phyloP scores from a whole-genome alignment of 106 monocot species.

The Posidonia australis region DNA sequence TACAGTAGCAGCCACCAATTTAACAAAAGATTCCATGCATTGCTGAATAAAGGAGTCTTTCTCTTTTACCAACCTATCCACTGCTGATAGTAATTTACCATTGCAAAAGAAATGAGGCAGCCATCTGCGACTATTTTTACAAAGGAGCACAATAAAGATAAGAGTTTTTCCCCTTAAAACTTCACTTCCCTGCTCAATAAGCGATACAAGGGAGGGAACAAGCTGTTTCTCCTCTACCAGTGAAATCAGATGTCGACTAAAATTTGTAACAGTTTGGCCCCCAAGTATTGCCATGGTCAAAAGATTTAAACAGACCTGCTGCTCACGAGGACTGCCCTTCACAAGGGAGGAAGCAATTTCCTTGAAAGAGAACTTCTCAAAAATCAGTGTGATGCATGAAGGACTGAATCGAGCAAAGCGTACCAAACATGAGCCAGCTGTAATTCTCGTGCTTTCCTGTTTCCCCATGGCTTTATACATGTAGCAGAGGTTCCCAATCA shows the following conservation, averaged over 20 bases:
- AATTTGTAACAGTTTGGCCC: conserved; percentile 32
- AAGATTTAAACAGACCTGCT: conserved; percentile 72
- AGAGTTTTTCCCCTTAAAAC: conserved; percentile 85
- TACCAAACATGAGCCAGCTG: conserved; percentile 91
- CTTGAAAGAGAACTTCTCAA: conserved; percentile 77
- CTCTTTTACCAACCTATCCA: conserved; percentile 76
- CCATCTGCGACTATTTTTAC: conserved; percentile 86
- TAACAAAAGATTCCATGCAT: conserved; percentile 69
- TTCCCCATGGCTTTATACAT: conserved; percentile 86
- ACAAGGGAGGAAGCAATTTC: conserved; percentile 48
- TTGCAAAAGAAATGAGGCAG: conserved; percentile 77
- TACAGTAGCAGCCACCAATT: conserved; percentile 40
- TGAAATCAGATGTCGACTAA: conserved; percentile 43
- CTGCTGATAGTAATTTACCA: conserved; percentile 53
- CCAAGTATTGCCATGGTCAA: conserved; percentile 56
- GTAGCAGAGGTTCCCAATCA: conserved; percentile 71
- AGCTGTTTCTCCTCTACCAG: conserved; percentile 66
- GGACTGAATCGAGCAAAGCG: conserved; percentile 70
- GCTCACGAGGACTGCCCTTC: conserved; percentile 67
- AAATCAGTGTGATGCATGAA: conserved; percentile 42
- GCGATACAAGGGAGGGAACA: conserved; percentile 49
- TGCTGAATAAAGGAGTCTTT: conserved; percentile 60
- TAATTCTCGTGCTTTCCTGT: conserved; percentile 74
- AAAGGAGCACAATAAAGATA: conserved; percentile 75
- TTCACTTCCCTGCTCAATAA: conserved; percentile 83